Percentiles rank a stretch among this genome's conserved stretches.
Evolutionary conservation across 495 filamentous ascomycete genomes (phyloP).

Genomic region (Aspergillus taichungensis): DNA sequence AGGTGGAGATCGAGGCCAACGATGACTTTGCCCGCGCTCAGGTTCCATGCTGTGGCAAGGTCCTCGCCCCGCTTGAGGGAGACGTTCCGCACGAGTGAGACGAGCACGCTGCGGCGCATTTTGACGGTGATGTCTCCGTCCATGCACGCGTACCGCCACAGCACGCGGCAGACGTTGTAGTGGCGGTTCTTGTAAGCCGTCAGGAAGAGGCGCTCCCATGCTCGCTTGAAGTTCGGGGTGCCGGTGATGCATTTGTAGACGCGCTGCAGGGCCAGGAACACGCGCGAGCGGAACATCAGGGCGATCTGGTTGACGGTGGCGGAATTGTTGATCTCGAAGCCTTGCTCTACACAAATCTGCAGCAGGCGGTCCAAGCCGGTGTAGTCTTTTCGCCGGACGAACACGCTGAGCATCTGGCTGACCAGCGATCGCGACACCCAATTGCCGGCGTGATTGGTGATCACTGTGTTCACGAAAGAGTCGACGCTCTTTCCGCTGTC

Average conservation of each 20-base stretch:
- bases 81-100: conserved; percentile 19
- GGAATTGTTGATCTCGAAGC: conserved; percentile 12
- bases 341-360: conserved; percentile 18
- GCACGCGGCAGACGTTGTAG: conserved; percentile 37
- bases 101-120: conserved; percentile 25
- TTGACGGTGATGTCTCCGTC: conserved; percentile 19
- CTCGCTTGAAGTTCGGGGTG: conserved; percentile 4
- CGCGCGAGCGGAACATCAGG: conserved; percentile 12
- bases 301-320: conserved; percentile 14
- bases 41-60: conserved; percentile 14
- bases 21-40: conserved; percentile 31
- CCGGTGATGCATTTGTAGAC: conserved; percentile 10
- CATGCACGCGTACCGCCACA: conserved; percentile 44
- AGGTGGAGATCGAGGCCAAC: conserved; percentile 23
- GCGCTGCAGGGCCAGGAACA: conserved; percentile 15
- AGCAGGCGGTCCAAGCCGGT: conserved; percentile 18
- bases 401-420: conserved; percentile 28
- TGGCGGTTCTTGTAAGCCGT: conserved; percentile 26
- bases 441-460: conserved; percentile 17
- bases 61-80: conserved; percentile 2
- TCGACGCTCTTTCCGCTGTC: conserved; percentile 23
- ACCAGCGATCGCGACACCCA: conserved; percentile 28
- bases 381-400: conserved; percentile 14
- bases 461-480: conserved; percentile 27
- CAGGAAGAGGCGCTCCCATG: conserved; percentile 30